Evolutionary conservation across 83 land plant genomes (phyloP).

Genomic region (Diphasiastrum complanatum): DNA sequence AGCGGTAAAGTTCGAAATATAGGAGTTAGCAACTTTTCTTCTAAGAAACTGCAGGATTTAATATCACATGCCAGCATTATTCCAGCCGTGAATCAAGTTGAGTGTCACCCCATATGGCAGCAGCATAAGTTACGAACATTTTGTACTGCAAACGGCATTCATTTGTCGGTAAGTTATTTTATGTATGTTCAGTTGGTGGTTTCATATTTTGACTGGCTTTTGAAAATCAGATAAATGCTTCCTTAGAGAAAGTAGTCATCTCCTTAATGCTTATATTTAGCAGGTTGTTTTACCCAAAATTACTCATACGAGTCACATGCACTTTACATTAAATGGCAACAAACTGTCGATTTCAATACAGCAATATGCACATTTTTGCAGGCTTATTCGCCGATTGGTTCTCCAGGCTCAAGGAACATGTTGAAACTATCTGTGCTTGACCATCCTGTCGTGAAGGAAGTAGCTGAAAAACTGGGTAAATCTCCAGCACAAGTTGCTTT

Average conservation of each 20-base stretch:
- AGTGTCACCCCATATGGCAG: slow-evolving; percentile 7
- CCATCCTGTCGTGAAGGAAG: neutral
- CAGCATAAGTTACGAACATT: neutral
- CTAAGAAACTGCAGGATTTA: neutral
- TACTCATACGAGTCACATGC: no score
- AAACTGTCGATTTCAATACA: neutral
- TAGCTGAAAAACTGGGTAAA: neutral
- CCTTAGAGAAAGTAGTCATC: no score
- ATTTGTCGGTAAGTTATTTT: slow-evolving; percentile 1
- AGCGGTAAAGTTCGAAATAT: neutral
- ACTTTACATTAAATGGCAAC: no score
- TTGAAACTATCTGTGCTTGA: neutral
- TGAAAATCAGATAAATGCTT: no score
- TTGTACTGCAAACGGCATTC: slow-evolving; percentile 1
- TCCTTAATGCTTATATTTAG: no score
- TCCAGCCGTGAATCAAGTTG: slow-evolving; percentile 9
- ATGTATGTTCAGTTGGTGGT: neutral
- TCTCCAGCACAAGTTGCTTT: slow-evolving; percentile 7
- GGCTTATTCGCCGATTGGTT: slow-evolving; percentile 1
- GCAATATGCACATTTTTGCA: neutral
- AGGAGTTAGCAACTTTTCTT: slow-evolving; percentile 1
- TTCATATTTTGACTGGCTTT: neutral
- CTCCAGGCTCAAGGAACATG: no score
- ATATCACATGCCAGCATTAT: neutral
- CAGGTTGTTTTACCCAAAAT: no score